phyloP scores from a whole-genome alignment of 176 grass and related monocot species.

The Hyparrhenia diplandra region DNA sequence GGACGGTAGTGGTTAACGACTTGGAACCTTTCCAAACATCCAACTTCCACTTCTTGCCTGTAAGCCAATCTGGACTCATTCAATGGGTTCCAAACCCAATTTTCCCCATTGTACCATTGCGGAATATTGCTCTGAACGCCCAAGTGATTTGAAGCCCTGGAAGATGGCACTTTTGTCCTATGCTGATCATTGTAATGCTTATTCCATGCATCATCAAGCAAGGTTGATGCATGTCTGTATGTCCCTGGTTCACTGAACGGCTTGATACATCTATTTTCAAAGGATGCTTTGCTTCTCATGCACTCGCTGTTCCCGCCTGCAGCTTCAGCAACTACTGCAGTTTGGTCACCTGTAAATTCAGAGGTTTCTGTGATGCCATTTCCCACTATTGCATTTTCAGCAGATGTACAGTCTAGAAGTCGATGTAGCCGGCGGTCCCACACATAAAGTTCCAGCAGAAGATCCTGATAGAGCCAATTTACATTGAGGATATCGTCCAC shows the following conservation, averaged over 20 bases:
- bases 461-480: constrained; percentile 76
- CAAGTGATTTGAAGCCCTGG: constrained; percentile 1
- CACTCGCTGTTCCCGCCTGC: neutral
- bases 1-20: constrained; percentile 57
- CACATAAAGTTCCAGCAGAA: constrained; percentile 51
- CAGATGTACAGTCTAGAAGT: constrained; percentile 34
- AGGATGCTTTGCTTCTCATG: neutral
- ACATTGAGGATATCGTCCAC: constrained; percentile 42
- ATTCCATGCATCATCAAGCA: neutral
- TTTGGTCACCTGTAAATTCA: constrained; percentile 25
- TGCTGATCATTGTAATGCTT: constrained; percentile 4
- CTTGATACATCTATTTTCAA: constrained; percentile 6
- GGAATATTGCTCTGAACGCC: neutral
- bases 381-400: constrained; percentile 8
- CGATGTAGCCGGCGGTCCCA: constrained; percentile 63
- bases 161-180: neutral
- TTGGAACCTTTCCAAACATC: constrained; percentile 50
- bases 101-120: constrained; percentile 17
- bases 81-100: constrained; percentile 52
- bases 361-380: constrained; percentile 20
- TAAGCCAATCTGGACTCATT: constrained; percentile 37
- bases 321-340: neutral
- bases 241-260: constrained; percentile 1
- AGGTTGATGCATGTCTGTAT: neutral
- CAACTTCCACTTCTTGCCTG: constrained; percentile 41